Percentiles rank a stretch among this genome's conserved stretches.
Conservation (phyloP, 306 rosid genomes). For the Pterocarpus macrocarpus region DNA sequence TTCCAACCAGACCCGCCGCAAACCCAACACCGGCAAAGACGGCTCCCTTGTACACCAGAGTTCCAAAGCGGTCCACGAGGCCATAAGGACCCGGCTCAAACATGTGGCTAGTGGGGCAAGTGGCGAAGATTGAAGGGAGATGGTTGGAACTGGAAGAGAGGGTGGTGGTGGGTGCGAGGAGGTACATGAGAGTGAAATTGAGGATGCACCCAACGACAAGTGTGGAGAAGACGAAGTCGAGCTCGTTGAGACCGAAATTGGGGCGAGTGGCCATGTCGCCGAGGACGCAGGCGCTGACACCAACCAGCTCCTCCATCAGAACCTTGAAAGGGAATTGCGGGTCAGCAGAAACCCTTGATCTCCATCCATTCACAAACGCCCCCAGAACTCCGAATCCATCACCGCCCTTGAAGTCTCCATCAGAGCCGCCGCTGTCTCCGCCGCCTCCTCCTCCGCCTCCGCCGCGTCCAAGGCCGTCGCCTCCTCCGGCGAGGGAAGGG, state of each 20-base stretch:
- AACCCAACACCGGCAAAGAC: conserved; percentile 84
- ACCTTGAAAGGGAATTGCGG: conserved; percentile 99
- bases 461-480: conserved; percentile 19
- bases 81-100: conserved; percentile 82
- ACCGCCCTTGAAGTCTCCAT: too few relatives aligned
- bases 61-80: conserved; percentile 67
- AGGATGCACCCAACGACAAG: conserved; percentile 93
- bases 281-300: conserved; percentile 82
- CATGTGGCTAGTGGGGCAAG: conserved; percentile 91
- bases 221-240: conserved; percentile 95
- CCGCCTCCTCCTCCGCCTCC: conserved; percentile 45
- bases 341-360: conserved; percentile 96
- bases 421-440: not conserved
- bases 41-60: conserved; percentile 77
- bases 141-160: too few relatives aligned
- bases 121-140: conserved; percentile 69
- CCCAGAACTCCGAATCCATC: not conserved
- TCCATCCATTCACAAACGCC: conserved; percentile 81
- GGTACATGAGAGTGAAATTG: conserved; percentile 93
- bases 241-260: conserved; percentile 96
- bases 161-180: conserved; percentile 75
- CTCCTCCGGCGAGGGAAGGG: conserved; percentile 61
- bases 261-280: conserved; percentile 99
- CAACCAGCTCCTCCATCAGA: conserved; percentile 91
- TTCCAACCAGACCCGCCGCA: conserved; percentile 85